Evolutionary conservation across 2,329 filamentous ascomycete genomes (phyloP), one percentile per base, ranked within the genome.

Genomic region (Aspergillus sclerotialis): DNA sequence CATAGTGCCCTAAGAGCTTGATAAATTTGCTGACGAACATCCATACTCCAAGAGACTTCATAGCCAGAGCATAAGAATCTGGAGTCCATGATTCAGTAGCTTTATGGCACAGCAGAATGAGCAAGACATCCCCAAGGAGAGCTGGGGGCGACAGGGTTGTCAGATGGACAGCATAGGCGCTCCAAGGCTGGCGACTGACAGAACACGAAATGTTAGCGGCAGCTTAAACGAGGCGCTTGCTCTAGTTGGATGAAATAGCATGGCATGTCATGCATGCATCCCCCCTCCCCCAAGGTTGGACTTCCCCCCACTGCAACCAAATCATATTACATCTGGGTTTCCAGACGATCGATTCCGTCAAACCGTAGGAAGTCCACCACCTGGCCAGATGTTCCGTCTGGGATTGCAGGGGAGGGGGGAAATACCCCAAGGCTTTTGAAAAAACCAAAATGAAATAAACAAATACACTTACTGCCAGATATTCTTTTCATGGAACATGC

Each of bases 141-240:
- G 89, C 86, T 53, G 93, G 80, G 25, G 89, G 92, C 28, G 87
- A 93, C 55, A 95, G 81, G 11, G 90, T 96, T 16, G 90, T 92
- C 55, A 94, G 70, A 65, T 95, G 85, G 40, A 95, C 79, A 32
- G 90, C 87, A 60, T 95, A 96, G 9, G 86, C 84, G 64, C 83
- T 94, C 88, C 89, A 96, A 31, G 78, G 82, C 60, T 95, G 90
- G 55, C 85, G 85, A 52, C 89, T 94, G 50, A 32, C 40, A 30
- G 42, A 39, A 48, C 37, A 40, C 38, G 26, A 40, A 35, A 37
- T 30, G 49, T 60, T 55, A 60, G 55, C 40, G 32, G 36, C 32
- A 36, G 12, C 32, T 38, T 29, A 32, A 39, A 35, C 7, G 32
- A 38, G 28, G 33, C 28, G 17, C 19, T 40, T 41, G 27, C 30